Evolutionary conservation across 2,329 filamentous ascomycete species (phyloP).

Genomic region (Ceratocystis destructans): DNA sequence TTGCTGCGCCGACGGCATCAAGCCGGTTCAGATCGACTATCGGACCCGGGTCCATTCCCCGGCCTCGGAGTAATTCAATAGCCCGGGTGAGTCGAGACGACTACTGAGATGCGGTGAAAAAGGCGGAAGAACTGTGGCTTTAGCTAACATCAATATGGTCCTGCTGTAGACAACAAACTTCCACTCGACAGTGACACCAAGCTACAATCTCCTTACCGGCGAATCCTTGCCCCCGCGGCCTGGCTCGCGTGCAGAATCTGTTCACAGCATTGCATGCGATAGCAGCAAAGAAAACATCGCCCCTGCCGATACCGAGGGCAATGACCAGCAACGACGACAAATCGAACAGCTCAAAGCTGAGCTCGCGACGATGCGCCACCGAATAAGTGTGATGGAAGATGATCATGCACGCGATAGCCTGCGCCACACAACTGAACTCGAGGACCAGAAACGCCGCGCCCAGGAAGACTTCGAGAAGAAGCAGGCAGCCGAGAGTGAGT

Average conservation of each 20-base stretch:
- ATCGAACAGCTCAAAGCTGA: slow-evolving; percentile 79
- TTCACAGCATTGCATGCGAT: slow-evolving; percentile 38
- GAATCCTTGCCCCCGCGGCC: slow-evolving; percentile 27
- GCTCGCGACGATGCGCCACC: slow-evolving; percentile 75
- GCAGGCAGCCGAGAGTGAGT: slow-evolving; percentile 45
- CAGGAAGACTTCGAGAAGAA: slow-evolving; percentile 68
- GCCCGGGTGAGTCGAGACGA: slow-evolving; percentile 9
- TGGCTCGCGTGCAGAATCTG: slow-evolving; percentile 31
- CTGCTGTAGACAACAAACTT: slow-evolving; percentile 10
- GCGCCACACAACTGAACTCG: slow-evolving; percentile 69
- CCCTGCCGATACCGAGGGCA: slow-evolving; percentile 44
- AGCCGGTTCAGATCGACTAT: slow-evolving; percentile 16
- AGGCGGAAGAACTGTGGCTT: slow-evolving; percentile 21
- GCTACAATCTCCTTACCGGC: slow-evolving; percentile 47
- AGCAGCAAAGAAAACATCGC: slow-evolving; percentile 48
- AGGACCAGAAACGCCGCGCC: slow-evolving; percentile 65
- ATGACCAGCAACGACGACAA: slow-evolving; percentile 42
- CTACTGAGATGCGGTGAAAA: neutral
- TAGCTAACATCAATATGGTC: slow-evolving; percentile 23
- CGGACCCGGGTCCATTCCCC: slow-evolving; percentile 12
- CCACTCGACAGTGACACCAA: slow-evolving; percentile 26
- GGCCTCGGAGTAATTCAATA: slow-evolving; percentile 12
- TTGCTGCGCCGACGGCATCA: slow-evolving; percentile 13
- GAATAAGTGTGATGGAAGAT: slow-evolving; percentile 72
- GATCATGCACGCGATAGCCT: slow-evolving; percentile 70